These are phyloP conservation scores for Drechslerella coelobrocha DNA, from an alignment of 2,329 filamentous ascomycete genomes.

Conservation along the genomic window DNA sequence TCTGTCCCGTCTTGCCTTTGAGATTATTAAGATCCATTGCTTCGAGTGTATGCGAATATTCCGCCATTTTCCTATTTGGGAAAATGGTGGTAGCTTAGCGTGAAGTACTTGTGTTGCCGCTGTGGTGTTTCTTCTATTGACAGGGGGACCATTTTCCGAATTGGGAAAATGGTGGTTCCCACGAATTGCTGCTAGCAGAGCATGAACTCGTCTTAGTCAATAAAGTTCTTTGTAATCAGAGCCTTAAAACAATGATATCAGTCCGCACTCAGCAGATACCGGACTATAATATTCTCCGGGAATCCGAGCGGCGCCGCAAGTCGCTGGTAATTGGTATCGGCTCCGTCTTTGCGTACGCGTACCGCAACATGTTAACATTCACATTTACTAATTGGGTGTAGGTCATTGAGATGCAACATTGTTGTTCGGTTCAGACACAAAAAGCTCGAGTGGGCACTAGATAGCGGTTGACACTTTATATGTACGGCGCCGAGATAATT, in stretches of 20 bases:
- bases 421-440: too few species aligned
- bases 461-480: too few species aligned
- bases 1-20: constrained; percentile 7
- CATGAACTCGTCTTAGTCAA: background rate
- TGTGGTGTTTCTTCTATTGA: constrained; percentile 11
- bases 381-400: too few species aligned
- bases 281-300: too few species aligned
- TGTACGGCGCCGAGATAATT: too few species aligned
- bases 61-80: constrained; percentile 17
- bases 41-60: background rate
- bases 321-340: too few species aligned
- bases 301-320: too few species aligned
- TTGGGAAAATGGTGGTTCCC: constrained; percentile 16
- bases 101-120: constrained; percentile 6
- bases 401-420: too few species aligned
- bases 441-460: too few species aligned
- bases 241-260: background rate
- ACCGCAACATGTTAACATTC: too few species aligned
- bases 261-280: background rate
- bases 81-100: constrained; percentile 21
- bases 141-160: constrained; percentile 23
- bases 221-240: constrained; percentile 5
- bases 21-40: constrained; percentile 2
- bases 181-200: constrained; percentile 3
- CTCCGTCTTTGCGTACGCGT: too few species aligned